Evolutionary conservation across 352 stramenopile species (phyloP).

Genomic region (Peronospora belbahrii): DNA sequence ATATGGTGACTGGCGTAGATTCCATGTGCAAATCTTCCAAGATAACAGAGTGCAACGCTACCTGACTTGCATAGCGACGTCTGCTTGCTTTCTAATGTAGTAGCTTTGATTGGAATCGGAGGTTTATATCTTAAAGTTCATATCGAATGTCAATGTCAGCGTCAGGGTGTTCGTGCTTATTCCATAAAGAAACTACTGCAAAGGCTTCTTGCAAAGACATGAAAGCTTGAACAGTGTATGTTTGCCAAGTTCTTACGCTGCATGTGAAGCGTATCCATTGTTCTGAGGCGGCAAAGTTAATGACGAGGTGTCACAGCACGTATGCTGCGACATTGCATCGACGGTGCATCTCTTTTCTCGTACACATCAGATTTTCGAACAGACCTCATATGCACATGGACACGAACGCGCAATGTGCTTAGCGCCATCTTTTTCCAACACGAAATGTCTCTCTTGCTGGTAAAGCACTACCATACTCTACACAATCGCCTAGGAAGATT

Average conservation of each 20-base stretch:
- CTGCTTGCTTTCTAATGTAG: neutral
- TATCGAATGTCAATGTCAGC: neutral
- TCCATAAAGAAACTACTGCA: neutral
- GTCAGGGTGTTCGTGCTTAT: neutral
- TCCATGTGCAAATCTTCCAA: no score
- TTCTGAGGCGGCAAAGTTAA: slow-evolving; percentile 2
- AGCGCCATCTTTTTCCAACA: neutral
- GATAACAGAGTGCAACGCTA: no score
- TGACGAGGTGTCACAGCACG: slow-evolving; percentile 8
- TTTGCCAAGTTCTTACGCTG: neutral
- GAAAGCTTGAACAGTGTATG: neutral
- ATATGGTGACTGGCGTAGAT: no score
- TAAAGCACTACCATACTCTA: neutral
- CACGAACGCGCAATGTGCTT: no score
- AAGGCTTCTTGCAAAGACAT: neutral
- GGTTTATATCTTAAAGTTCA: no score
- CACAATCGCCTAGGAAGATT: no score
- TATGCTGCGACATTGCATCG: slow-evolving; percentile 6
- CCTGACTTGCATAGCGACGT: neutral
- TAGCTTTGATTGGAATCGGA: neutral
- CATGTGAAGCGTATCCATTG: no score
- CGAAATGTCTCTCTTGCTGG: neutral
- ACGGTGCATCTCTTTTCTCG: neutral
- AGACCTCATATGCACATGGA: no score
- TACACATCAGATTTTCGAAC: neutral